Conservation (phyloP, 208 protist genomes). For the Entamoeba histolytica region DNA sequence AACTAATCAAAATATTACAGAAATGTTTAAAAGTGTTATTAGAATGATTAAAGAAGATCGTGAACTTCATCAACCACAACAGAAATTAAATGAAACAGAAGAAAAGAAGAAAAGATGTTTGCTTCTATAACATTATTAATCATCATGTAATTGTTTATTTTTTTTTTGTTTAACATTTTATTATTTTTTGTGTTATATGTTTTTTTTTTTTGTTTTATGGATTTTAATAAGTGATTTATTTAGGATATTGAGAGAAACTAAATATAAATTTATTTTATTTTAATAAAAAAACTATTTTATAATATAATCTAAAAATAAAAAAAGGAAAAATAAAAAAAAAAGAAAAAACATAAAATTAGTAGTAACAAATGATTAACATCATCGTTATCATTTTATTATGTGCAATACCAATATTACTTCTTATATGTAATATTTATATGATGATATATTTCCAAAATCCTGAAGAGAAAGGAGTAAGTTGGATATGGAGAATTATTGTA, state of each 20-base stretch:
- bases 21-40: not conserved
- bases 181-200: no score
- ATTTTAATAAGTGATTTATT: no score
- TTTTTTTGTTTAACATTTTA: no score
- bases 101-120: not conserved
- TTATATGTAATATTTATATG: not conserved
- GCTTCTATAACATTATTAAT: not conserved
- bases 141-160: no score
- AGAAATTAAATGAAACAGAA: not conserved
- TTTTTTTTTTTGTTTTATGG: no score
- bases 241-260: no score
- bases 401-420: not conserved
- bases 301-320: not conserved
- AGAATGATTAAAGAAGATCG: not conserved
- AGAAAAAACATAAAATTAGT: not conserved
- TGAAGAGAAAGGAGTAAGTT: not conserved
- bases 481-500: not conserved
- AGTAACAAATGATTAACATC: not conserved
- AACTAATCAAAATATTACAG: not conserved
- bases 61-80: not conserved
- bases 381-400: not conserved
- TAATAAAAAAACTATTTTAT: no score
- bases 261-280: no score
- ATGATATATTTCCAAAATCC: not conserved
- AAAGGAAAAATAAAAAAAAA: not conserved